Percentiles rank a stretch among this genome's conserved stretches.
These are phyloP conservation scores for Candida ovalis DNA, from an alignment of 805 yeast species.

Conservation along the genomic window DNA sequence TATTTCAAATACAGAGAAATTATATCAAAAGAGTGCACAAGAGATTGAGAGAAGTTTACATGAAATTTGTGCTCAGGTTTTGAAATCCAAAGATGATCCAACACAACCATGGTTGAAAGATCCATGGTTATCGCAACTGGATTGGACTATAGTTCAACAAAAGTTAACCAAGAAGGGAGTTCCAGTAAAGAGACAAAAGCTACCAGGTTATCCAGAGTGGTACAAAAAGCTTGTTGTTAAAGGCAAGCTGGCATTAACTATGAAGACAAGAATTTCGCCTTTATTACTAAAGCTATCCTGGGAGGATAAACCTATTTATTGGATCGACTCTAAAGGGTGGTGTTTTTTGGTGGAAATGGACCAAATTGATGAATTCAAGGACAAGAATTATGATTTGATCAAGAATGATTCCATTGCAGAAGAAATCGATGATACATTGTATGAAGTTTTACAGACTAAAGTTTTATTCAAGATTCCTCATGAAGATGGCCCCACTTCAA, in stretches of 20 bases:
- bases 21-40: slow-evolving; percentile 55
- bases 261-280: slow-evolving; percentile 74
- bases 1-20: slow-evolving; percentile 60
- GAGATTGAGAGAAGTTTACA: slow-evolving; percentile 57
- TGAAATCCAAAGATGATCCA: slow-evolving; percentile 39
- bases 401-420: slow-evolving; percentile 14
- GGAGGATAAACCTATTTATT: slow-evolving; percentile 79
- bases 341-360: slow-evolving; percentile 61
- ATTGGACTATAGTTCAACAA: slow-evolving; percentile 71
- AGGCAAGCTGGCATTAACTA: slow-evolving; percentile 50
- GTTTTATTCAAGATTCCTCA: slow-evolving; percentile 74
- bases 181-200: slow-evolving; percentile 67
- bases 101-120: slow-evolving; percentile 49
- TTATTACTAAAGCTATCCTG: slow-evolving; percentile 71
- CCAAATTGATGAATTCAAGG: slow-evolving; percentile 33
- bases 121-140: slow-evolving; percentile 88
- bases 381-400: slow-evolving; percentile 35
- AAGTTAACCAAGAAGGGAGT: slow-evolving; percentile 64
- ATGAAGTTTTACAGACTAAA: slow-evolving; percentile 16
- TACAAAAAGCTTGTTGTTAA: slow-evolving; percentile 55
- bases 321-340: slow-evolving; percentile 86
- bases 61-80: slow-evolving; percentile 57
- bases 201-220: slow-evolving; percentile 96
- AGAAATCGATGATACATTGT: slow-evolving; percentile 6
- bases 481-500: slow-evolving; percentile 70